phyloP scores from a whole-genome alignment of 495 filamentous ascomycete species.

The Lophiostoma macrostomum region DNA sequence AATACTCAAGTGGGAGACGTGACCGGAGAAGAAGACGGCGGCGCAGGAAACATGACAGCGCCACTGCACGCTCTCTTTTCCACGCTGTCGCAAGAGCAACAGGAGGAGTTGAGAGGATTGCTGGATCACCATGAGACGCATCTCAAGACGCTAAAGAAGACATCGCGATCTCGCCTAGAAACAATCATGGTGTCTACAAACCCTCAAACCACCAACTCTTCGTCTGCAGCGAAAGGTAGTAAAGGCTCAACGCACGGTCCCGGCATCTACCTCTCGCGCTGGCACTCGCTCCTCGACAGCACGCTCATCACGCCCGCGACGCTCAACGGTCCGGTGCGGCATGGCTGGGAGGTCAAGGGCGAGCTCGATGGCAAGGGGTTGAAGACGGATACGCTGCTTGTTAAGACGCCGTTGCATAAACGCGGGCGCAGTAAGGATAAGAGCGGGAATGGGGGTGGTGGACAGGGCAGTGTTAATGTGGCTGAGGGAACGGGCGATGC shows the following conservation, averaged over 20 bases:
- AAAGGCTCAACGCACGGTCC: constrained; percentile 48
- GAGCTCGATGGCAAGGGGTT: constrained; percentile 43
- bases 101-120: constrained; percentile 38
- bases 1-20: neutral
- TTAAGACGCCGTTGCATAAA: neutral
- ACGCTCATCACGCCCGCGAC: constrained; percentile 56
- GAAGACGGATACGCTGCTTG: constrained; percentile 12
- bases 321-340: constrained; percentile 45
- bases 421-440: neutral
- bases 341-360: constrained; percentile 51
- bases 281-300: constrained; percentile 60
- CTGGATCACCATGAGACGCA: constrained; percentile 56
- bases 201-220: too few species aligned
- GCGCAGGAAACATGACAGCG: constrained; percentile 46
- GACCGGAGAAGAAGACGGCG: constrained; percentile 11
- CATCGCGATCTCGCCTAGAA: constrained; percentile 49
- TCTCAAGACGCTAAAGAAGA: constrained; percentile 46
- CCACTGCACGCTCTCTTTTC: constrained; percentile 48
- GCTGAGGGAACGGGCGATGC: constrained; percentile 19
- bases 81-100: constrained; percentile 43
- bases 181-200: constrained; percentile 34
- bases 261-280: constrained; percentile 60
- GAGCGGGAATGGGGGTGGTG: neutral
- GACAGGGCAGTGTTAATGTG: neutral
- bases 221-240: too few species aligned